These are phyloP conservation scores for Candida methanosorbosa DNA, from an alignment of 805 yeast species.

Conservation along the genomic window DNA sequence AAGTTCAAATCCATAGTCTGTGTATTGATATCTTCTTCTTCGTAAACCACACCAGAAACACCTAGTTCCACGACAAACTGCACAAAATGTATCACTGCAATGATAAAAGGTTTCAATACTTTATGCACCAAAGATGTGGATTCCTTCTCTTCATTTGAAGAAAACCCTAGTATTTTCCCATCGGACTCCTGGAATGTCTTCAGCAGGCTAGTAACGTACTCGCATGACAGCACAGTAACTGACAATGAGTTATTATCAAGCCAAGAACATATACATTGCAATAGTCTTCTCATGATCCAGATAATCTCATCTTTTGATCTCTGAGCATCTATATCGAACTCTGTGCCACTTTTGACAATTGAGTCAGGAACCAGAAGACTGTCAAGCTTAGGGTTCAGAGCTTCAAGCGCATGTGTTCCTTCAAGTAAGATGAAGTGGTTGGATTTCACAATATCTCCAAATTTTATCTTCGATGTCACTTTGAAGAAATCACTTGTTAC, in stretches of 20 bases:
- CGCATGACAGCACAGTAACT: constrained; percentile 70
- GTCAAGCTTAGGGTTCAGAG: constrained; percentile 64
- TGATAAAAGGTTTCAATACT: constrained; percentile 40
- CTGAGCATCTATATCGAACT: constrained; percentile 35
- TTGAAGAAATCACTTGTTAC: constrained; percentile 45
- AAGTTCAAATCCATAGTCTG: constrained; percentile 48
- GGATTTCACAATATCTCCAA: constrained; percentile 51
- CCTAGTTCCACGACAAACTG: constrained; percentile 39
- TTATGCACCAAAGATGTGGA: constrained; percentile 3
- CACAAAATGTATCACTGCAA: constrained; percentile 48
- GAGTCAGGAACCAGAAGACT: constrained; percentile 53
- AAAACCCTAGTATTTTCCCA: neutral
- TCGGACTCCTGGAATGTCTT: neutral
- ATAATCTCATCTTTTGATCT: constrained; percentile 29
- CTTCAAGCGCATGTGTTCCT: constrained; percentile 84
- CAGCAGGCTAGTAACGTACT: constrained; percentile 35
- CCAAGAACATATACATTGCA: constrained; percentile 62
- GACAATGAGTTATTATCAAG: constrained; percentile 63
- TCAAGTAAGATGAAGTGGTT: constrained; percentile 60
- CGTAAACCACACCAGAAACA: constrained; percentile 50
- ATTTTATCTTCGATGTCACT: constrained; percentile 21
- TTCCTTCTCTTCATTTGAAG: neutral
- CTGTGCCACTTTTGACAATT: constrained; percentile 28
- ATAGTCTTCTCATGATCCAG: constrained; percentile 44
- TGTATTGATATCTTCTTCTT: constrained; percentile 69